Evolutionary conservation across 1,139 yeast species (phyloP), one percentile per base, ranked within the genome.

Genomic region (Hemisphaericaspora lyxosophila): DNA sequence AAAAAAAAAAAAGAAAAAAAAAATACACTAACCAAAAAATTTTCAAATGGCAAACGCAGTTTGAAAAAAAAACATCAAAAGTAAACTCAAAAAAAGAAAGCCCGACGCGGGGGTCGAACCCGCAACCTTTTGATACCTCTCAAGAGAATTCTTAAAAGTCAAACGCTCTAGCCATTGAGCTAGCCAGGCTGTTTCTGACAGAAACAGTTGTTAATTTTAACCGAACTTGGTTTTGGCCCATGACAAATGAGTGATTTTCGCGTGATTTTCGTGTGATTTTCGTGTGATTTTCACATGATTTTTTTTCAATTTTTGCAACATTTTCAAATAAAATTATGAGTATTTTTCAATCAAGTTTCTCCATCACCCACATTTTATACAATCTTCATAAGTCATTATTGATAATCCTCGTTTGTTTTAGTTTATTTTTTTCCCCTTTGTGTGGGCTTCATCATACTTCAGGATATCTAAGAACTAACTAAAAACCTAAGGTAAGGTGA

Each of bases 31-130:
- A 26, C 17, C n/a, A 14, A 17, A 13, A 30, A 30, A 20, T 30
- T 30, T 30, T 30, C 26, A 8, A 27, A 27, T 11, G 9, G 27
- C 27, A 31, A 27, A 30, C 9, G 8, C n/a, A n/a, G n/a, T n/a
- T 17, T 12, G 9, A 17, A 22, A 20, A 33, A 27, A 20, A 19
- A 20, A 19, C 22, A 6, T 19, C 22, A 19, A 19, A 6, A 6
- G 7, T 15, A 15, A 22, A 34, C 16, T 14, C 14, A 8, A 45
- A 49, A 54, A 49, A 50, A 36, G 35, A 35, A 39, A 64, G 70
- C 72, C 71, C 71, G 60, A 66, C 64, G 69, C 71, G 71, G 71
- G 71, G 70, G 64, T 66, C 71, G 71, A 66, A 66, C 71, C 71
- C 71, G 71, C 68, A 65, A 60, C 71, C 71, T 66, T 66, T 63